These are phyloP conservation scores for Podaxis mareebaensis DNA, from an alignment of 768 basidiomycete genomes.

Conservation along the genomic window DNA sequence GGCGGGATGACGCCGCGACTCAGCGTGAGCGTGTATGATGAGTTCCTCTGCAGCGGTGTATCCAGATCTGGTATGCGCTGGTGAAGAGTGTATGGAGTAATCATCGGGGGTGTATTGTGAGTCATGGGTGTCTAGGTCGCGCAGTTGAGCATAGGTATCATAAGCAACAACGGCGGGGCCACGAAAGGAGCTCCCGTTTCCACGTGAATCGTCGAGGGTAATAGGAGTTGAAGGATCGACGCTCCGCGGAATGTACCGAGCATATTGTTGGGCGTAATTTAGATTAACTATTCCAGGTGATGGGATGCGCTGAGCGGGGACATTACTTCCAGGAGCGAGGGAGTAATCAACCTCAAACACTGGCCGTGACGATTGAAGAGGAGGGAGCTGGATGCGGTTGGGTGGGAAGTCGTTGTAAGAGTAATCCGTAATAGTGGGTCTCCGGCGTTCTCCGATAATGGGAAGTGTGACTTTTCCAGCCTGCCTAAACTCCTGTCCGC, in stretches of 20 bases:
- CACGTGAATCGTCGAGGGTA: slow-evolving; percentile 36
- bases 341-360: slow-evolving; percentile 41
- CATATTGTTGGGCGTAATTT: neutral
- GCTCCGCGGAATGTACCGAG: slow-evolving; percentile 11
- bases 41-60: slow-evolving; percentile 72
- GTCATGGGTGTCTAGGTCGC: slow-evolving; percentile 1
- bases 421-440: neutral
- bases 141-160: neutral
- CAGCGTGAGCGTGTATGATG: slow-evolving; percentile 58
- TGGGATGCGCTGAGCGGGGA: slow-evolving; percentile 19
- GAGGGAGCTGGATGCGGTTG: slow-evolving; percentile 2
- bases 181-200: slow-evolving; percentile 22
- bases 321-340: slow-evolving; percentile 28
- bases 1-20: slow-evolving; percentile 35
- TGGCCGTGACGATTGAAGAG: neutral
- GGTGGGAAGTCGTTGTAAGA: slow-evolving; percentile 11
- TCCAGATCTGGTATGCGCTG: slow-evolving; percentile 40
- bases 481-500: slow-evolving; percentile 56
- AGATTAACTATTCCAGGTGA: slow-evolving; percentile 12
- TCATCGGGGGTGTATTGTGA: slow-evolving; percentile 31
- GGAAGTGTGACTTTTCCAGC: slow-evolving; percentile 8
- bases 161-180: slow-evolving; percentile 11
- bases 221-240: slow-evolving; percentile 40
- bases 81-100: slow-evolving; percentile 20
- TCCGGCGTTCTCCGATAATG: slow-evolving; percentile 9